These are phyloP conservation scores for Quercus tomentella DNA, from an alignment of 331 rosid genomes.

Conservation along the genomic window DNA sequence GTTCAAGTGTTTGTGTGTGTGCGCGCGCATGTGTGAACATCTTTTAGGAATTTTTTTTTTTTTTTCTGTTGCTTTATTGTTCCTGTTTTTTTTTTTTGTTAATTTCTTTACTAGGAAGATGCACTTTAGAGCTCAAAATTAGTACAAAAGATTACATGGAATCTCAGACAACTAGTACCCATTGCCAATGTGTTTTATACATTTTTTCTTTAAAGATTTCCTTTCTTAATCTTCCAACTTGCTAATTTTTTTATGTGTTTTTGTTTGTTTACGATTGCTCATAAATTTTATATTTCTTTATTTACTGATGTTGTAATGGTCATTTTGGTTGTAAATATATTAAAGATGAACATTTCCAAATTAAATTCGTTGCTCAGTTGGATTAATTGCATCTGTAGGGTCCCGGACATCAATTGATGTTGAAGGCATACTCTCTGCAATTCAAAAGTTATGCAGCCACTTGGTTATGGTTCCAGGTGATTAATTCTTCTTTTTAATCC, in stretches of 20 bases:
- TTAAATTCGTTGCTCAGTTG: not conserved
- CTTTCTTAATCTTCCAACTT: not conserved
- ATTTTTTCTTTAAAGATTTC: not conserved
- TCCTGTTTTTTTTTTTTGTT: too few relatives aligned
- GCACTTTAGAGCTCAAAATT: not conserved
- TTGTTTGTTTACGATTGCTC: not conserved
- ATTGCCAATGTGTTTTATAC: not conserved
- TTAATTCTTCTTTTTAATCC: constrained; percentile 3
- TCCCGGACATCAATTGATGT: constrained; percentile 42
- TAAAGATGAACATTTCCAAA: not conserved
- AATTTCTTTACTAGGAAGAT: not conserved
- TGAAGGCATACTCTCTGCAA: constrained; percentile 65
- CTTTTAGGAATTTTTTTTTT: too few relatives aligned
- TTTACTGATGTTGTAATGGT: not conserved
- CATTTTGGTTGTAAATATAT: not conserved
- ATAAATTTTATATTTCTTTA: not conserved
- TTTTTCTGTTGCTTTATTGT: not conserved
- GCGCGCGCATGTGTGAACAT: too few relatives aligned
- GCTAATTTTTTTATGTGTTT: not conserved
- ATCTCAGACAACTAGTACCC: not conserved
- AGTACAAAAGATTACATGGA: not conserved
- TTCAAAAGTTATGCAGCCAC: constrained; percentile 72
- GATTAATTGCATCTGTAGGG: constrained; percentile 47
- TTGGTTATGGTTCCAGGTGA: constrained; percentile 88
- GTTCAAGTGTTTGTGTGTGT: too few relatives aligned